Base-by-base conservation (phyloP, 768 basidiomycete species). In the Mycena filopes region DNA sequence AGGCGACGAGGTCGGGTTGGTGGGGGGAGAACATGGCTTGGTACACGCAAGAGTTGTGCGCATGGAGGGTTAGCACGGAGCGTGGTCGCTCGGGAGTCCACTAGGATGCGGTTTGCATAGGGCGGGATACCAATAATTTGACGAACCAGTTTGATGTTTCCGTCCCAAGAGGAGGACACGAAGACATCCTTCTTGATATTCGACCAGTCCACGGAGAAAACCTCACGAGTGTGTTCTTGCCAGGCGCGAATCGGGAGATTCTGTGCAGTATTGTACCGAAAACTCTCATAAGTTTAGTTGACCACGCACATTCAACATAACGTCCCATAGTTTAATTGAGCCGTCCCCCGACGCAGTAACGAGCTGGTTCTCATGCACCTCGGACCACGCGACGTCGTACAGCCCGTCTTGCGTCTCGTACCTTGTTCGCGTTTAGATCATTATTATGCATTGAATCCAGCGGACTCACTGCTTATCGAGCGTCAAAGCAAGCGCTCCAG, bases 191-290 rank as follows among this genome's bases (percentile, higher is more conserved):
- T 98, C 71, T 90, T 89, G 66, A 96, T 77, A 78, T 98, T 99
- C 66, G 92, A 95, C 96, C 97, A 99, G 76, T 99, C 94, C 7
- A 98, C 88, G 13, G 91, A 92, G 81, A 94, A 96, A 9, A 96
- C 94, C 75, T 99, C 97, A 53, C 90, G 87, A 15, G 90, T 88
- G 77, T 99, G 97, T 77, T 99, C 97, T 71, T 94, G 92, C 96
- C 97, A 99, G 51, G 87, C 88, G 65, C 89, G 88, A 69, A 98
- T 91, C 1, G 97, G 96, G 57, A 91, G 86, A 71, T 95, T 92
- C 95, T 98, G 78, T 9, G 66, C 46, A 45, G 67, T 74, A 76
- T 79, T 55, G 68, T 64, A 20, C 7, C 25, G 38, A 23, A 9
- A 23, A 60, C 55, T 43, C 38, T 9, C 18, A 28, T 45, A 21